Evolutionary conservation across 805 yeast species (phyloP).

Genomic region (Candida adriatica): DNA sequence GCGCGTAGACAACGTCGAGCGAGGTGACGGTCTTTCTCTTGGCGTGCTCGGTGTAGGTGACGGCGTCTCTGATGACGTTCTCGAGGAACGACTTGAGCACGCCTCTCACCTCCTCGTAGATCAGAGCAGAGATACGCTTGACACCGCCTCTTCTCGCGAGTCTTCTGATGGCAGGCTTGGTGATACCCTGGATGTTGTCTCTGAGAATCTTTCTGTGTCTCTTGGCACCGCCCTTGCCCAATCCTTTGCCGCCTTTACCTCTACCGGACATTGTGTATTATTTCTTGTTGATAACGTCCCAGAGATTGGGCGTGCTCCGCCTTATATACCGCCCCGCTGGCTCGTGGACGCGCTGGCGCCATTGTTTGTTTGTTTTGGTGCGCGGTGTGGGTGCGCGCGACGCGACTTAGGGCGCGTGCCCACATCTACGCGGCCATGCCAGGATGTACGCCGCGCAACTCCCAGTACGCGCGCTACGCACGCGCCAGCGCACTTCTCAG

Average conservation of each 20-base stretch:
- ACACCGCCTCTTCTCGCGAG: conserved; percentile 99
- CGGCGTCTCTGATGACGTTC: conserved; percentile 98
- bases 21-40: conserved; percentile 99
- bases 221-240: conserved; percentile 99
- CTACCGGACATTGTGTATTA: conserved; percentile 81
- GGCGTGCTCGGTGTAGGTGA: conserved; percentile 99
- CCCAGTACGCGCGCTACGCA: no score
- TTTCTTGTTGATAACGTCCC: conserved; percentile 21
- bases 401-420: no score
- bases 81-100: conserved; percentile 94
- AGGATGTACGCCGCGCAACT: no score
- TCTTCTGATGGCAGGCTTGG: conserved; percentile 99
- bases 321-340: no score
- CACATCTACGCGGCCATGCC: no score
- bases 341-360: no score
- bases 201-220: conserved; percentile 99
- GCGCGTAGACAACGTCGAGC: conserved; percentile 96
- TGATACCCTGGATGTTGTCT: conserved; percentile 99
- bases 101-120: conserved; percentile 98
- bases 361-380: no score
- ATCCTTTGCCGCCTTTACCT: conserved; percentile 99
- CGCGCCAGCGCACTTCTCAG: no score
- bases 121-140: conserved; percentile 98
- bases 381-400: no score
- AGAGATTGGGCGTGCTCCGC: no score